Evolutionary conservation across 495 filamentous ascomycete species (phyloP), one percentile per base, ranked within the genome.

Genomic region (Talaromyces thailandensis): DNA sequence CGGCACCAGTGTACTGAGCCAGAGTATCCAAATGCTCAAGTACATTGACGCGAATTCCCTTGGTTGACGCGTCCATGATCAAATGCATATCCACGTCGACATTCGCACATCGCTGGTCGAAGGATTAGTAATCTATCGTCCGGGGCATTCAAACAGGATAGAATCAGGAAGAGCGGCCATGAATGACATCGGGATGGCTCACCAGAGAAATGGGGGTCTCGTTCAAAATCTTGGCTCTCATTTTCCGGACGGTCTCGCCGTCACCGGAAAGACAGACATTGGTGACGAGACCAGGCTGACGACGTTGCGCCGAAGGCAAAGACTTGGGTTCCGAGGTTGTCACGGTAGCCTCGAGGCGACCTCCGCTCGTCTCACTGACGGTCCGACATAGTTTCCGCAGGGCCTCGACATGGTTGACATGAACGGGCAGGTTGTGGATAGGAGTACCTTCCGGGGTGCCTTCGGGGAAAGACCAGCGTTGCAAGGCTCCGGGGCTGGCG

Each of bases 31-130:
- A 80, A 68, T 93, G 90, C 26, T 89, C 85, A n/a, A 92, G 80
- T 23, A 97, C 87, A 64, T 84, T 85, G 4, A 84, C 76, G 64
- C 87, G 82, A 56, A 90, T 78, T 6, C 82, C 87, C 64, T 86
- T 85, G 32, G 87, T 76, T 21, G 78, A 76, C 25, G 76, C 74
- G 73, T 93, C 89, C 71, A 91, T 87, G 67, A 97, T 90, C 58
- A 96, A 78, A 70, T 91, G 86, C 69, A 88, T 88, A 68, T 97
- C 91, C 64, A 98, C 87, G 72, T 97, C 94, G 63, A 98, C 87
- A 61, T 86, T 90, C 43, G 92, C 92, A 75, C 90, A 96, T 71
- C 88, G 86, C 94, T 98, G 31, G 29, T 32, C 24, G 21, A 50
- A 11, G 35, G 55, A n/a, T 65, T 45, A 64, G n/a, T 64, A 56